Percentiles rank a stretch among this genome's conserved stretches.
Conservation (phyloP, 768 basidiomycete species). For the Lepiota venenata region DNA sequence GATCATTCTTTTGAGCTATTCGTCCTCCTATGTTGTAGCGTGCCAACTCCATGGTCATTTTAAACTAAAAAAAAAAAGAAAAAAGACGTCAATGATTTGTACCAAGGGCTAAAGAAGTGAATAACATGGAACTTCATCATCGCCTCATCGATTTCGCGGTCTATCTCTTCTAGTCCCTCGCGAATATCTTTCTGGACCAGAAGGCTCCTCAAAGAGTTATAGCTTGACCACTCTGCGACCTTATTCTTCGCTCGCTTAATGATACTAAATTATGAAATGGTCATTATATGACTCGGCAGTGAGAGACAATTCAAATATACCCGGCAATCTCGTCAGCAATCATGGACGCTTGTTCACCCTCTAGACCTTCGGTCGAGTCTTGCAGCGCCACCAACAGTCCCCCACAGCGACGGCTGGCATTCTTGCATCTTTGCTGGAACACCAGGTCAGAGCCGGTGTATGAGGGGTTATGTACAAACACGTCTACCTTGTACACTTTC, state of each 20-base stretch:
- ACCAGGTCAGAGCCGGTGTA: neutral
- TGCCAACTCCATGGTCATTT: neutral
- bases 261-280: constrained; percentile 18
- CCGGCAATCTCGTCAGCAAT: constrained; percentile 32
- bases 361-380: constrained; percentile 29
- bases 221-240: constrained; percentile 32
- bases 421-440: constrained; percentile 33
- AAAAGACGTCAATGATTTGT: constrained; percentile 1
- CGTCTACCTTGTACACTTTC: constrained; percentile 32
- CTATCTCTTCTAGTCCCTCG: constrained; percentile 33
- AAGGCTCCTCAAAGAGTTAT: constrained; percentile 33
- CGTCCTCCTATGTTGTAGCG: constrained; percentile 17
- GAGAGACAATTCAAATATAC: constrained; percentile 20
- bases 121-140: constrained; percentile 34
- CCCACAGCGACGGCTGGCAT: constrained; percentile 29
- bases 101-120: constrained; percentile 19
- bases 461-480: constrained; percentile 2
- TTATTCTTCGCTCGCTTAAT: constrained; percentile 26
- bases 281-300: neutral
- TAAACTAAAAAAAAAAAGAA: neutral
- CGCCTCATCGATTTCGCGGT: constrained; percentile 33
- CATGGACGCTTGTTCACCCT: constrained; percentile 24
- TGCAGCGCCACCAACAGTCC: constrained; percentile 28
- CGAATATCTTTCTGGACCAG: constrained; percentile 36
- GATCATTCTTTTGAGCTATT: constrained; percentile 29